Evolutionary conservation across 192 early-diverging fungal genomes (phyloP), one percentile per base, ranked within the genome.

Genomic region (Irineochytrium annulatum): DNA sequence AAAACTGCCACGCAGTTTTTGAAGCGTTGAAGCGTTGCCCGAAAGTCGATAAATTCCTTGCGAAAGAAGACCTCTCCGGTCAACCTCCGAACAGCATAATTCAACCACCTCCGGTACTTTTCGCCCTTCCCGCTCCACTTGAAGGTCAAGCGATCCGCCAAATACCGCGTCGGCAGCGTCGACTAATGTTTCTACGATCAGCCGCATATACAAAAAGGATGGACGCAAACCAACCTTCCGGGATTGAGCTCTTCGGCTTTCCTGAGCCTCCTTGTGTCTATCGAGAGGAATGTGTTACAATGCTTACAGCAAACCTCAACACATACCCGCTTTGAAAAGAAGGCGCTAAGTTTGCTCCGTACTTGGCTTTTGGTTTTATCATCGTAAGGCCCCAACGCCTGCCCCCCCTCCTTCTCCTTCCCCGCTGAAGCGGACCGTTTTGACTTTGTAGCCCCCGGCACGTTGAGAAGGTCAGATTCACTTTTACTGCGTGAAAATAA

Each of bases 31-130:
- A 1, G 73, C 51, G 48, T 71, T 80, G 30, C 80, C 80, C 3
- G 71, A 74, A 16, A 82, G 44, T 48, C 80, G 72, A 61, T 82
- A 82, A 32, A 82, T 82, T 16, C 80, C 80, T 67, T 82, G 77
- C 17, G 56, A 63, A 44, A 60, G 48, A 17, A 82, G 55, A 58
- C 67, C 74, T 19, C 74, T 64, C 22, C 43, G 11, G 20, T 82
- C 75, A 1, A 82, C 73, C 49, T 76, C 64, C 22, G 20, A 48
- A 48, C 73, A 58, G 62, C 80, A 78, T 20, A 46, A 16, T 26
- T 70, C 53, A 3, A 82, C 70, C n/a, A 82, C 43, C 11, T 32
- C 5, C 14, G 80, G 80, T 16, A 82, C 66, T 31, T 56, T 46
- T 19, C 59, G 45, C 26, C 56, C 56, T 33, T 64, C 65, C 17